A percentile compares a stretch with the other conserved stretches of the same genome.
Conservation (phyloP, 2,329 filamentous ascomycete genomes). For the Fusarium globosum region DNA sequence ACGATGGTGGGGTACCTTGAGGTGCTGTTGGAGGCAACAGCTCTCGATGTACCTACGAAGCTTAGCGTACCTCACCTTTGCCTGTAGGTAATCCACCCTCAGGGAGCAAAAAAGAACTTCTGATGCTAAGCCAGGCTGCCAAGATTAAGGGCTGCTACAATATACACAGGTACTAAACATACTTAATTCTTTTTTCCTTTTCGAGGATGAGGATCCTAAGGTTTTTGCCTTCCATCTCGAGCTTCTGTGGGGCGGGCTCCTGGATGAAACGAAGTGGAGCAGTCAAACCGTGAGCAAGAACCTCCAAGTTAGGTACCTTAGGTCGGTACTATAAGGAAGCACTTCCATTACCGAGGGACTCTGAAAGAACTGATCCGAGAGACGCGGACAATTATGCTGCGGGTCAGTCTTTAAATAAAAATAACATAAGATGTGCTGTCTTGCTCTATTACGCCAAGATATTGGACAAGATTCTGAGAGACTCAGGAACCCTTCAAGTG, state of each 20-base stretch:
- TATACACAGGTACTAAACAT: background rate
- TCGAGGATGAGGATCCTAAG: too few species aligned
- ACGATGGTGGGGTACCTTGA: conserved; percentile 36
- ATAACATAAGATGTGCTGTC: too few species aligned
- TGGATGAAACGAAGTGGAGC: background rate
- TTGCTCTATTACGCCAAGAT: background rate
- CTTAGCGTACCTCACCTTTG: background rate
- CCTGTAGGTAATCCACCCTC: background rate
- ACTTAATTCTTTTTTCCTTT: background rate
- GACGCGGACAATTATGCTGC: background rate
- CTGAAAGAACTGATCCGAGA: background rate
- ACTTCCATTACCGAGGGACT: background rate
- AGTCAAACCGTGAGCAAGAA: background rate
- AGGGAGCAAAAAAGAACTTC: background rate
- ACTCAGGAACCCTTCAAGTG: too few species aligned
- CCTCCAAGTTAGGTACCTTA: background rate
- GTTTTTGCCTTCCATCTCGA: background rate
- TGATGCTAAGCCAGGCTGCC: background rate
- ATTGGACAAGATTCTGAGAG: background rate
- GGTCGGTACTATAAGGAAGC: too few species aligned
- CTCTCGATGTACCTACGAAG: background rate
- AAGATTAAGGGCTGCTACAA: too few species aligned
- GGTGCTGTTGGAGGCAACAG: conserved; percentile 4
- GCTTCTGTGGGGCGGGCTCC: conserved; percentile 14
- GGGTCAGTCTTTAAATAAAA: background rate